Evolutionary conservation across 352 stramenopile species (phyloP), one percentile per base, ranked within the genome.

Genomic region (Plasmopara viticola): DNA sequence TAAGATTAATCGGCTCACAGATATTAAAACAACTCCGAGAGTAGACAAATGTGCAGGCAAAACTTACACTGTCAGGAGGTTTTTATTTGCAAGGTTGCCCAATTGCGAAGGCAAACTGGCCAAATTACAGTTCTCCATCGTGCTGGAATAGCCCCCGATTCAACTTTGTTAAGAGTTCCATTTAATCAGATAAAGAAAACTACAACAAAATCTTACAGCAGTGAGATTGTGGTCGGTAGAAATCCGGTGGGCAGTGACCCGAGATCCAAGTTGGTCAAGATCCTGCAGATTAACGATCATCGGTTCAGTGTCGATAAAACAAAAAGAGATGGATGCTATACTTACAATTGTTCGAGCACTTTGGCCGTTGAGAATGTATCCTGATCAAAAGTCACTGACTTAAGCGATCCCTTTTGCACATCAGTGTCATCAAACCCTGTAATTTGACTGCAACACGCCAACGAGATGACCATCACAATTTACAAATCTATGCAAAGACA

Each of bases 71-170:
- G 64, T 68, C 18, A 58, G 59, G 17, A 90, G 48, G 51, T 85
- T 86, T 18, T 51, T 58, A 59, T 47, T 59, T n/a, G 58, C 60
- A 30, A 87, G 68, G 39, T 62, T 62, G 28, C 53, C 61, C 15
- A 90, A 56, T 40, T 86, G 68, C 1, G 51, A 45, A 10, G 79
- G 74, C 15, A 90, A 42, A 18, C 54, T 63, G 18, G 51, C 75
- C 45, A 90, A 62, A 41, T 78, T 74, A 58, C 79, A 90, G 59
- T 90, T 90, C 20, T 87, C 68, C 57, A 90, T 70, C 1, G 70
- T 69, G 14, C 78, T 89, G 34, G 8, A 35, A 5, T 8, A 25
- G 31, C 62, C 43, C 57, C n/a, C 52, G 52, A 38, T 14, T 38
- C 33, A 38, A 38, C 5, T 9, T 38, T 1, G 33, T 38, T 4